Evolutionary conservation across 176 grass and related monocot species (phyloP), one percentile per base, ranked within the genome.

Genomic region (Oryza glaberrima): DNA sequence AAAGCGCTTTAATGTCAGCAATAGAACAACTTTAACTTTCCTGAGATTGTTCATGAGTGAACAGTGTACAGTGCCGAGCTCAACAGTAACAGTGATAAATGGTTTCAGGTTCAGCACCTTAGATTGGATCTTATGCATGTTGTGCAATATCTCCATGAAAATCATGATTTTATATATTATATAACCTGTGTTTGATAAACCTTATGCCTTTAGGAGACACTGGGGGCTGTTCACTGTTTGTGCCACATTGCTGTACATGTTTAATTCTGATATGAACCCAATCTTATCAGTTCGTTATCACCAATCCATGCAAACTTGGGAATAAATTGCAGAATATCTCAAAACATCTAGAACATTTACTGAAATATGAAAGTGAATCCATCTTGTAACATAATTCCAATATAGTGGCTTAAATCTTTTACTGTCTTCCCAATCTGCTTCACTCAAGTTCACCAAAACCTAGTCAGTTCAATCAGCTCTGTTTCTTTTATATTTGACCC

Each of bases 401-500:
- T 43, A 56, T 12, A 22, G 10, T 70, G 30, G 48, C 75, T 58
- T 44, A 44, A 44, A 60, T 60, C 19, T 60, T 60, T 60, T n/a
- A n/a, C 56, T 60, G 20, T 60, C 4, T 19, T 6, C 5, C 16
- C 0, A 0, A 67, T 11, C 49, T 19, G 40, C 17, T 54, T 81
- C 12, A 63, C 52, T 30, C 41, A 45, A n/a, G 45, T 80, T 80
- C 56, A 15, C 11, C 25, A 44, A 61, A 69, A 70, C 67, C 38
- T 85, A 23, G 58, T 60, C 4, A 78, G 20, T 26, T 78, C 41
- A 75, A 25, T 56, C 47, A 68, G 15, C 58, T 80, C 80, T 73
- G n/a, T 65, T 71, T 73, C 16, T 22, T 10, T 43, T 20, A 8
- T 58, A 20, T 2, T 60, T 72, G 8, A 72, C 13, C 49, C 19